These are phyloP conservation scores for Lepiota venenata DNA, from an alignment of 768 basidiomycete species.

Conservation along the genomic window DNA sequence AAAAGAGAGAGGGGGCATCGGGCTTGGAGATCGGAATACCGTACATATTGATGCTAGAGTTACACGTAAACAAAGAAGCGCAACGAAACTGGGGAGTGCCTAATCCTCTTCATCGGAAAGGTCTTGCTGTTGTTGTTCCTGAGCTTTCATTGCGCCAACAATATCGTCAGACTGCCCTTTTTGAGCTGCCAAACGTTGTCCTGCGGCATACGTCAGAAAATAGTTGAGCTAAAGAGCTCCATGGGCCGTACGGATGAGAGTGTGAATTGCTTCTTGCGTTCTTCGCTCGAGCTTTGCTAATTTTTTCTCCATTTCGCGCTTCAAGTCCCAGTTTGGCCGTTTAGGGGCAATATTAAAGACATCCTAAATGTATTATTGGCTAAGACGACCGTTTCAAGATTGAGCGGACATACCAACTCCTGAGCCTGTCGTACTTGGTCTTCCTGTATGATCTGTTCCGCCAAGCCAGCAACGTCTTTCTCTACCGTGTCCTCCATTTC, in stretches of 20 bases:
- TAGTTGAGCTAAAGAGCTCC: neutral
- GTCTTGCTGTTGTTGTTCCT: slow-evolving; percentile 55
- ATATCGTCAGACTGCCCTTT: slow-evolving; percentile 79
- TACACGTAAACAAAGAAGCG: slow-evolving; percentile 23
- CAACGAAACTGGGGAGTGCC: neutral
- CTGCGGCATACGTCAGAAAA: slow-evolving; percentile 32
- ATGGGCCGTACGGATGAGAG: slow-evolving; percentile 75
- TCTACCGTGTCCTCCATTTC: slow-evolving; percentile 84
- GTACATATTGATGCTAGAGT: slow-evolving; percentile 10
- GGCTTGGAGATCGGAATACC: neutral
- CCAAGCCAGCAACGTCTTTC: slow-evolving; percentile 76
- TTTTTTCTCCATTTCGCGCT: slow-evolving; percentile 91
- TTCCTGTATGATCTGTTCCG: slow-evolving; percentile 80
- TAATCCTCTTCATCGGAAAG: slow-evolving; percentile 61
- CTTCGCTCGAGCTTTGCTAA: slow-evolving; percentile 83
- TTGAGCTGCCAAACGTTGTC: slow-evolving; percentile 75
- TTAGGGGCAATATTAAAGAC: slow-evolving; percentile 97
- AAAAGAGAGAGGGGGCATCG: neutral
- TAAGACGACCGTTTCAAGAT: slow-evolving; percentile 1
- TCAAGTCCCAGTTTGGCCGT: slow-evolving; percentile 94
- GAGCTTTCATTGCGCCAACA: slow-evolving; percentile 80
- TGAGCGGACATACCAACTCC: slow-evolving; percentile 65
- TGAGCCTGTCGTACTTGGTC: slow-evolving; percentile 83
- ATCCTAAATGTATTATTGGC: slow-evolving; percentile 47
- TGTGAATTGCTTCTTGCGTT: slow-evolving; percentile 91